A percentile compares a stretch with the other conserved stretches of the same genome.
phyloP scores from a whole-genome alignment of 78 protist genomes.

The Monosiga brevicollis region DNA sequence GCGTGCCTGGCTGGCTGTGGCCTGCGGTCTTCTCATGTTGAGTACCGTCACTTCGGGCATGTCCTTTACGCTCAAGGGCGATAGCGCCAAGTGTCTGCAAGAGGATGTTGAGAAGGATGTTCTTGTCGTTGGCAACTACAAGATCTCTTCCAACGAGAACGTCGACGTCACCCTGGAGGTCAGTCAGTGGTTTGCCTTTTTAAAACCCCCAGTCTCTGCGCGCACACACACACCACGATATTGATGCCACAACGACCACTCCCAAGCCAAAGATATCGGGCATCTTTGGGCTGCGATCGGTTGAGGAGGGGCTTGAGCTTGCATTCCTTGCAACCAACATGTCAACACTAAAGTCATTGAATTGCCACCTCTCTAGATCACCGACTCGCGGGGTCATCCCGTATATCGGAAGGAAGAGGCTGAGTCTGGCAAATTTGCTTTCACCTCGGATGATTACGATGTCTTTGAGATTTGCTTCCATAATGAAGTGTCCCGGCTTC shows the following conservation, averaged over 20 bases:
- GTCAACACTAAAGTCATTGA: neutral
- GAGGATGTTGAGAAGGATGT: slow-evolving; percentile 2
- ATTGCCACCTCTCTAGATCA: neutral
- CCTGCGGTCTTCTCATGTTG: too few species aligned
- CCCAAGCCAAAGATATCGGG: neutral
- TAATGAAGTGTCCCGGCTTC: neutral
- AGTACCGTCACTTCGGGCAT: too few species aligned
- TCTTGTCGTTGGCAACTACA: neutral
- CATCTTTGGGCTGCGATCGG: too few species aligned
- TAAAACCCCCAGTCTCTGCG: neutral
- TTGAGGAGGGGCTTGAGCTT: too few species aligned
- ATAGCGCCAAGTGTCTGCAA: neutral
- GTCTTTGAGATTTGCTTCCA: slow-evolving; percentile 19
- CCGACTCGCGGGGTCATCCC: neutral
- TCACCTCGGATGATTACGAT: neutral
- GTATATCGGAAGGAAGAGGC: slow-evolving; percentile 4
- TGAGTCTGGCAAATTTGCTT: slow-evolving; percentile 1
- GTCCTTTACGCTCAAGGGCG: neutral
- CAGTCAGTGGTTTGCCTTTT: neutral
- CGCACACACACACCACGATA: neutral
- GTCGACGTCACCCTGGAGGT: neutral
- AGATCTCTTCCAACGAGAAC: neutral
- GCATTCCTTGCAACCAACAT: neutral
- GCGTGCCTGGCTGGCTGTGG: too few species aligned
- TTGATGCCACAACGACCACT: neutral